Evolutionary conservation across 345 rosid genomes (phyloP).

Genomic region (Carallia pectinifolia): DNA sequence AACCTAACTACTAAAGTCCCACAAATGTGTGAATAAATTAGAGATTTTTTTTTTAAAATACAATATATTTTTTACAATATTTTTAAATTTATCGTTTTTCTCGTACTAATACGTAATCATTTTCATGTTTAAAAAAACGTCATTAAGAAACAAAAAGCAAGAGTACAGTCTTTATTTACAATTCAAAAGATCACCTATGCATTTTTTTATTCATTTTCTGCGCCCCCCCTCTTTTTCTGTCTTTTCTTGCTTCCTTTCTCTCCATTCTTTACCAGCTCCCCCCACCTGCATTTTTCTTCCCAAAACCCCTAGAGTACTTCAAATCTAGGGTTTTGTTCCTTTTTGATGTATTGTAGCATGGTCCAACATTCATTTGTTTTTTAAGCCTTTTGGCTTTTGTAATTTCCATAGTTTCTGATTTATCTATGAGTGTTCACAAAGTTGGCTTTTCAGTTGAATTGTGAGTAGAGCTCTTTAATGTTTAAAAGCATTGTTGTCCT

Average conservation of each 20-base stretch:
- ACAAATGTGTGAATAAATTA: too few species aligned
- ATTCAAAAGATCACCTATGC: conserved; percentile 15
- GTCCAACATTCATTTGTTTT: background rate
- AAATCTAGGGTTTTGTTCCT: conserved; percentile 23
- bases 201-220: background rate
- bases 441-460: background rate
- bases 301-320: conserved; percentile 22
- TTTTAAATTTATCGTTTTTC: too few species aligned
- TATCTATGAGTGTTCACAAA: background rate
- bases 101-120: too few species aligned
- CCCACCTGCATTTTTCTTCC: conserved; percentile 14
- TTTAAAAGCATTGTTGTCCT: conserved; percentile 1
- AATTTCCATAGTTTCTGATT: conserved; percentile 4
- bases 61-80: too few species aligned
- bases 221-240: conserved; percentile 4
- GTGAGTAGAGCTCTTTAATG: background rate
- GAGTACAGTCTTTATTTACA: conserved; percentile 16
- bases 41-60: too few species aligned
- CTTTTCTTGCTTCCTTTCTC: conserved; percentile 11
- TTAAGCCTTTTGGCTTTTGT: background rate
- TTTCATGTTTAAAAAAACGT: too few species aligned
- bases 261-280: conserved; percentile 11
- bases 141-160: conserved; percentile 1
- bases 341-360: background rate
- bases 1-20: too few species aligned